These are phyloP conservation scores for Mucor piriformis DNA, from an alignment of 371 early-diverging fungal species.

Conservation along the genomic window DNA sequence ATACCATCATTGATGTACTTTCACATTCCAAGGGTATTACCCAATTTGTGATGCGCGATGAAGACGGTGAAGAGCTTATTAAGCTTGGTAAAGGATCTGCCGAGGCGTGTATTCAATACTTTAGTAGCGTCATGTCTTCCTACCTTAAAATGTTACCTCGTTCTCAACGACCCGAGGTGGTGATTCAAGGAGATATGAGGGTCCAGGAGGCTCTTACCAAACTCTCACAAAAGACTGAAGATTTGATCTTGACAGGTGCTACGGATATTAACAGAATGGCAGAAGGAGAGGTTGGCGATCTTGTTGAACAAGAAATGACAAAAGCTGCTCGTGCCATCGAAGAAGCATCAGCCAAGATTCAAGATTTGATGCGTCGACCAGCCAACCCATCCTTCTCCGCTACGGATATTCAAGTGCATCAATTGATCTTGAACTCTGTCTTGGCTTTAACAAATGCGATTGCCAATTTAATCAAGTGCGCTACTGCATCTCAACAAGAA, in stretches of 20 bases:
- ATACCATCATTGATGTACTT: constrained; percentile 81
- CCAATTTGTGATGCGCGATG: constrained; percentile 82
- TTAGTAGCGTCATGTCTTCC: constrained; percentile 82
- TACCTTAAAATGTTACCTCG: constrained; percentile 73
- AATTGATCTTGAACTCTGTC: constrained; percentile 87
- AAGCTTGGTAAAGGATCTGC: constrained; percentile 71
- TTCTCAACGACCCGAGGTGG: constrained; percentile 71
- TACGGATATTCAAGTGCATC: constrained; percentile 86
- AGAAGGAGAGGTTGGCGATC: constrained; percentile 86
- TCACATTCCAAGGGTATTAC: constrained; percentile 89
- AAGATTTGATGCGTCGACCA: constrained; percentile 78
- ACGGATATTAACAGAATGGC: constrained; percentile 66
- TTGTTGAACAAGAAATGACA: constrained; percentile 93
- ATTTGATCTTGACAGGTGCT: constrained; percentile 74
- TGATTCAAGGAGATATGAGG: constrained; percentile 73
- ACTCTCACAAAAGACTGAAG: constrained; percentile 75
- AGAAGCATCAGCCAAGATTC: constrained; percentile 84
- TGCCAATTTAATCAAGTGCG: constrained; percentile 90
- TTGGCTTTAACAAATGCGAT: constrained; percentile 94
- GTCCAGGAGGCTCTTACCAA: constrained; percentile 74
- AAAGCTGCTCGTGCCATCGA: constrained; percentile 92
- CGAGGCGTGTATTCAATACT: constrained; percentile 73
- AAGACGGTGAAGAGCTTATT: constrained; percentile 76
- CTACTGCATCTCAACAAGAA: constrained; percentile 94
- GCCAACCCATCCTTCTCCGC: constrained; percentile 72